Base-by-base conservation (phyloP, 2,329 filamentous ascomycete species). In the Rhytidhysteron rufulum region DNA sequence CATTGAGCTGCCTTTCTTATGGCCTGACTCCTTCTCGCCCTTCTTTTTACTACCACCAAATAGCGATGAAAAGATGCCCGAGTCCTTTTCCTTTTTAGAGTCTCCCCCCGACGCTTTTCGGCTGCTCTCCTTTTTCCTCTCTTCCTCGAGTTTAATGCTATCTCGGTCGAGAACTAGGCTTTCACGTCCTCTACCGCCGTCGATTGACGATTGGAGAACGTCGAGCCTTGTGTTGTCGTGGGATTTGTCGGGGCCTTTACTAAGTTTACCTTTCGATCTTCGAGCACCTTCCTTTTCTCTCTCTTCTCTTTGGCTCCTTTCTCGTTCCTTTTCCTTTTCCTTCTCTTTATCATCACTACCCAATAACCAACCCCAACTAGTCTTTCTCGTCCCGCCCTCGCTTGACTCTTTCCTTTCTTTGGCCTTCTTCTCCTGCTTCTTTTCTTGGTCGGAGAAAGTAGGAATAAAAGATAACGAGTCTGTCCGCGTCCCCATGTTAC, bases 11-110 rank as follows among this genome's bases (percentile, higher is more conserved):
- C 74, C 77, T 66, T 90, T 94, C 69, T 88, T 90, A 51, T 82
- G 77, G 42, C 75, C 74, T 24, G 78, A 77, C 40, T 95, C 88
- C 51, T 82, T 83, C 42, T 91, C 86, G 41, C 79, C 75, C 66
- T 88, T 95, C 72, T 91, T 95, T 71, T 94, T 94, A 44, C 85
- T 79, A 31, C 88, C 86, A 13, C 89, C 88, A 58, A 98, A 97
- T 40, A 98, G 82, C 1, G 89, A 93, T 0, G 89, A 91, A 52
- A 98, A 90, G n/a, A 97, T 75, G 6, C 89, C 83, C 10, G 71
- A 65, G 45, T 95, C 88, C 59, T 94, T 95, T 51, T 96, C 90
- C 62, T 90, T 95, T 68, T 91, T 95, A 9, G 68, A 62, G 16
- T 82, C 85, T 16, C 70, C 69, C 15, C 73, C 70, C 1, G 77